Evolutionary conservation across 2,329 filamentous ascomycete species (phyloP), one percentile per base, ranked within the genome.

Genomic region (Leptographium lundbergii): DNA sequence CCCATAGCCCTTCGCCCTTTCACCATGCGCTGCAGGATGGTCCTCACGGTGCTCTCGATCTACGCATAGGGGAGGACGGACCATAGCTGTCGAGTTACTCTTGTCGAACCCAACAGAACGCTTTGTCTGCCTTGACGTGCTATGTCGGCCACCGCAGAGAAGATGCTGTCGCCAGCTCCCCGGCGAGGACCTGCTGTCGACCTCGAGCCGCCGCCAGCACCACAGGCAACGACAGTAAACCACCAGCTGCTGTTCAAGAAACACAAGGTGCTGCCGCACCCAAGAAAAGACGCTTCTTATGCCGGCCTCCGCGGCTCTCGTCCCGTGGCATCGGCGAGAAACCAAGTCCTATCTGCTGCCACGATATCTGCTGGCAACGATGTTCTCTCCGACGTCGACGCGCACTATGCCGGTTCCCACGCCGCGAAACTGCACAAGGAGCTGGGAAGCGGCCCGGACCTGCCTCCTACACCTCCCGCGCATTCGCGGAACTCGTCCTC

Each of bases 381-480:
- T 11, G 65, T 65, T 53, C 29, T 64, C 39, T 63, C 59, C 36
- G 59, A 61, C 10, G 27, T 45, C 32, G 32, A 34, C 32, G 32
- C 32, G 5, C 32, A 34, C 32, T 9, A 34, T 52, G 64, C 65
- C 39, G 65, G 64, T 39, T 34, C 32, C 32, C 32, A 34, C 9
- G 32, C 32, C 9, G 32, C 32, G 32, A 34, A 34, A 34, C 32
- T 7, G 32, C 32, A 34, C 32, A 34, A 70, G 58, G 72, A 71
- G 50, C 72, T 75, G 61, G 71, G 71, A 56, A 72, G 70, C 45
- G 75, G 77, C 1, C 77, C 77, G 22, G 76, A 77, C 63, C 71
- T 80, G 45, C 83, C 83, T 48, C 82, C 82, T n/a, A 86, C 83
- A 29, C 83, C 83, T 54, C 83, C 83, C 19, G 77, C 77, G 54